phyloP scores from a whole-genome alignment of 108 stramenopile genomes.

The Cylindrotheca closterium region DNA sequence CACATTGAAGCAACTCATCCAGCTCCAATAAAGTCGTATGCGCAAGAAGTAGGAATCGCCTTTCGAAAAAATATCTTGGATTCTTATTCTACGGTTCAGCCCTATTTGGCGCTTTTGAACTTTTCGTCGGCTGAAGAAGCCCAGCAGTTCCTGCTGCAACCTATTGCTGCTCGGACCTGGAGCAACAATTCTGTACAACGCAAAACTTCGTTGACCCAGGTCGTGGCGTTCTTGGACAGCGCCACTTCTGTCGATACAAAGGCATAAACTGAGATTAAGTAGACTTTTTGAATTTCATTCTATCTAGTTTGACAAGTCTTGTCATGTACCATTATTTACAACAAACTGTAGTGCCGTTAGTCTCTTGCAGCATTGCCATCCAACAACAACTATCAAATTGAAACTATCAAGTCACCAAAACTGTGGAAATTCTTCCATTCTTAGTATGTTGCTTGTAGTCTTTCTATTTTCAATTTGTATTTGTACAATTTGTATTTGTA shows the following conservation, averaged over 20 bases:
- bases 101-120: slow-evolving; percentile 15
- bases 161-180: background rate
- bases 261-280: background rate
- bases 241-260: background rate
- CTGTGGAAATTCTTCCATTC: no score
- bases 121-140: slow-evolving; percentile 1
- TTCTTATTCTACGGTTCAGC: background rate
- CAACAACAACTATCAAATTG: no score
- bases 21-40: slow-evolving; percentile 7
- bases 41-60: slow-evolving; percentile 13
- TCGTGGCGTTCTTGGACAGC: slow-evolving; percentile 13
- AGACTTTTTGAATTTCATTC: no score
- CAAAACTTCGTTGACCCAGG: slow-evolving; percentile 2
- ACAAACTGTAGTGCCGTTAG: no score
- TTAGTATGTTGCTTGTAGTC: no score
- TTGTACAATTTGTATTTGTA: no score
- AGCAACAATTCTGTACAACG: background rate
- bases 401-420: no score
- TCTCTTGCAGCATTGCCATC: no score
- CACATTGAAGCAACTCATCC: slow-evolving; percentile 13
- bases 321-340: no score
- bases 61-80: slow-evolving; percentile 10
- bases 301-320: no score
- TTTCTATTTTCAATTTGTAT: no score
- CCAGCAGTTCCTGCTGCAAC: slow-evolving; percentile 1